Conservation (phyloP, 257 asterid genomes). For the Striga asiatica region DNA sequence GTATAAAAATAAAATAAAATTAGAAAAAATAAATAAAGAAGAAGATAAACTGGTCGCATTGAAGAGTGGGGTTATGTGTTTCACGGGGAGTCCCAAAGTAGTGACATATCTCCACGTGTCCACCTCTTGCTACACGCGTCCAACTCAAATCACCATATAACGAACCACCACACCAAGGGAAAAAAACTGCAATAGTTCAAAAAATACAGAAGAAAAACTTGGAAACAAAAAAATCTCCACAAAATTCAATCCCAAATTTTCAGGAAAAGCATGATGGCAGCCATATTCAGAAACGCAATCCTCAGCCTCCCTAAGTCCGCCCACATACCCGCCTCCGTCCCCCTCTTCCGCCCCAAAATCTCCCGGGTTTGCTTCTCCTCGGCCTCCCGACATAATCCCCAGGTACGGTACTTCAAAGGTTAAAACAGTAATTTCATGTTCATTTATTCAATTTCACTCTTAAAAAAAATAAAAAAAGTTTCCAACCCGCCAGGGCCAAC, state of each 20-base stretch:
- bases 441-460: not conserved
- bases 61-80: not conserved
- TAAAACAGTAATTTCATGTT: not conserved
- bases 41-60: too few species aligned
- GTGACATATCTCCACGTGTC: slow-evolving; percentile 22
- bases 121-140: slow-evolving; percentile 21
- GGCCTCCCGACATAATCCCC: slow-evolving; percentile 30
- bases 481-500: slow-evolving; percentile 20
- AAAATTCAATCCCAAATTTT: too few species aligned
- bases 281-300: slow-evolving; percentile 28
- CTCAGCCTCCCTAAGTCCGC: slow-evolving; percentile 37
- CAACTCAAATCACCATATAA: slow-evolving; percentile 13
- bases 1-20: too few species aligned
- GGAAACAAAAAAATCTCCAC: not conserved
- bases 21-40: too few species aligned
- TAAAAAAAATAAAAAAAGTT: too few species aligned
- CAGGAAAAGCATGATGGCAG: slow-evolving; percentile 28
- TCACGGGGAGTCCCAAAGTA: not conserved
- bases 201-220: not conserved
- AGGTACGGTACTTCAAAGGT: too few species aligned
- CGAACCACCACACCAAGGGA: not conserved
- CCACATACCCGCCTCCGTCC: slow-evolving; percentile 19
- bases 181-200: not conserved
- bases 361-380: slow-evolving; percentile 57
- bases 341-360: slow-evolving; percentile 24